These are phyloP conservation scores for Tetrapisispora pingtungensis DNA, from an alignment of 805 yeast species.

Conservation along the genomic window DNA sequence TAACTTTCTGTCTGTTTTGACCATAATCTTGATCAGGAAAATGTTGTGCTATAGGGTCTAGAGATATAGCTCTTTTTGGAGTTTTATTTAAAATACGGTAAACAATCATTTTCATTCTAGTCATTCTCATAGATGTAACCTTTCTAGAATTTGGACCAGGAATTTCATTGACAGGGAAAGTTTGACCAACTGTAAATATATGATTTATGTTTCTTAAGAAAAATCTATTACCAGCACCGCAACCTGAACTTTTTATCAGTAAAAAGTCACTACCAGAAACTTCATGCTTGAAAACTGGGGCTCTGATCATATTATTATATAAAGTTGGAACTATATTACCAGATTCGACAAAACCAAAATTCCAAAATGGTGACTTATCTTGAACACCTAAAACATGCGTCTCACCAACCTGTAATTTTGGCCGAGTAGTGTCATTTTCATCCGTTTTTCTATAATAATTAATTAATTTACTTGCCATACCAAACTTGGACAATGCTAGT, in stretches of 20 bases:
- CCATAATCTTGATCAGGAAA: constrained; percentile 96
- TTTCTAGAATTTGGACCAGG: constrained; percentile 98
- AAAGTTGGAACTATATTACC: constrained; percentile 91
- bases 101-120: constrained; percentile 87
- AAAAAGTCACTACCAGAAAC: constrained; percentile 70
- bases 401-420: constrained; percentile 83
- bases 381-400: constrained; percentile 94
- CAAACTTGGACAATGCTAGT: constrained; percentile 70
- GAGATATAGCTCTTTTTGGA: constrained; percentile 64
- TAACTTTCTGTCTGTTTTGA: constrained; percentile 90
- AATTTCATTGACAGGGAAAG: constrained; percentile 84
- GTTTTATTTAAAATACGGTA: constrained; percentile 73
- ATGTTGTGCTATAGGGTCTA: constrained; percentile 80
- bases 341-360: constrained; percentile 90
- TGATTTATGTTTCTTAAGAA: constrained; percentile 60
- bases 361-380: constrained; percentile 97
- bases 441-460: constrained; percentile 82
- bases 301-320: constrained; percentile 83
- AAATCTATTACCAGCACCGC: constrained; percentile 61
- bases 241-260: constrained; percentile 68
- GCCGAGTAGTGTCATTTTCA: constrained; percentile 76
- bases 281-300: constrained; percentile 88
- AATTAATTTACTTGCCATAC: constrained; percentile 91
- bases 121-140: constrained; percentile 86
- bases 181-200: constrained; percentile 82